Base-by-base conservation (phyloP, 768 basidiomycete species). In the Rhizopogon sp. region DNA sequence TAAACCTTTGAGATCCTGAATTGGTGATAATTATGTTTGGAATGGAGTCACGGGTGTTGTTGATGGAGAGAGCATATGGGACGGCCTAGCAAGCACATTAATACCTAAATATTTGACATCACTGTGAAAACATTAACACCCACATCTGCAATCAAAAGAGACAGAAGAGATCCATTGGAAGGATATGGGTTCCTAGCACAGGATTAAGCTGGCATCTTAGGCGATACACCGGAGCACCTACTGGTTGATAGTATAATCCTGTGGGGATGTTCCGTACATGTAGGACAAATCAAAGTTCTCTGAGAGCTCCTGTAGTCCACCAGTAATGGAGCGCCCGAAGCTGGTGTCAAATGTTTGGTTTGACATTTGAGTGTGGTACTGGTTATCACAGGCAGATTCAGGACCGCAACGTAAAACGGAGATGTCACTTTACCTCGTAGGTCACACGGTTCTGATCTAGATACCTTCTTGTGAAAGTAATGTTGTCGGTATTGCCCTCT, bases 361-460 rank as follows among this genome's bases (percentile, higher is more conserved):
- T n/a, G 72, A 76, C 29, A 57, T 70, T 10, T 72, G 68, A 0
- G 89, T 81, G 63, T 94, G 92, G 67, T 79, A 94, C 81, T 88
- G 57, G 42, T 59, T 65, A 55, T 31, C 40, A 14, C 35, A 10
- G 22, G 3, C 6, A 41, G 6, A 7, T 35, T 43, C 20, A 16
- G 29, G 16, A 37, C 28, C 5, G 9, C 2, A 43, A 40, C 8
- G 44, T 28, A 11, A 8, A 33, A 46, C 10, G 6, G 25, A 33
- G 17, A 7, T 3, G 17, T 7, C 6, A 22, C n/a, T 14, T n/a
- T 61, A 87, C 81, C 70, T 91, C 80, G 54, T 83, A 90, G 10
- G 85, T 87, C 29, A 87, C 81, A 25, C 86, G 81, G 64, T 93
- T 93, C 42, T 87, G 80, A 61, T 93, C 90, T 14, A 93, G 72